Evolutionary conservation across 2,329 filamentous ascomycete genomes (phyloP), one percentile per base, ranked within the genome.

Genomic region (Exophiala oligosperma): DNA sequence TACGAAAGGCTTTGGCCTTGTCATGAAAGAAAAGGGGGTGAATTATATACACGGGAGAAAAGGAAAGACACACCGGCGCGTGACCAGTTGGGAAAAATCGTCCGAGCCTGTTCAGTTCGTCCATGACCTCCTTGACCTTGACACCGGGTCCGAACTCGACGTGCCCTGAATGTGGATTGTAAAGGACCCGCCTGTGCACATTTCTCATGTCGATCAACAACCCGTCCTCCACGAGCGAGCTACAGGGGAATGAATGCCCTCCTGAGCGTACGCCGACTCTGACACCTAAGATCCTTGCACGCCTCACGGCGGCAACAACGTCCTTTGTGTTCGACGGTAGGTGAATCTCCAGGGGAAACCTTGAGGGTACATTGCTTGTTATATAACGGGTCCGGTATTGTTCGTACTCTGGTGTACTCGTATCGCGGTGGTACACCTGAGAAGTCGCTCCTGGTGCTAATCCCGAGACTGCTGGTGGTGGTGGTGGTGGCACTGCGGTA

Each of bases 1-100:
- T 28, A 9, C 32, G 32, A 35, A 9, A 9, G 11, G 9, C 32
- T 35, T 8, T 6, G 32, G 6, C 7, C 6, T 2, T 35, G 8
- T 11, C 32, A 28, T 35, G 32, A 35, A 35, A 35, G 1, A 35
- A 17, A 17, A 17, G 17, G 17, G 17, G 17, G 7, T 35, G 32
- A 11, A 35, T 9, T 9, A 35, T 9, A 35, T 2, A 35, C 32
- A 35, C 32, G 32, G 9, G 32, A 35, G 11, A 9, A 35, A 35
- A 9, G 32, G 32, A 9, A 35, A 35, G 32, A 35, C 32, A 2
- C 32, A 35, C 32, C 32, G 65, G 68, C 4, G 63, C 50, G 53
- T 70, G 68, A 4, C 67, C 67, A 24, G 57, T 54, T 4, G 67
- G 67, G 29, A 68, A 68, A 50, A 69, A 67, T 3, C 51, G 38